phyloP scores from a whole-genome alignment of 208 protist species.

The Leishmania guyanensis region DNA sequence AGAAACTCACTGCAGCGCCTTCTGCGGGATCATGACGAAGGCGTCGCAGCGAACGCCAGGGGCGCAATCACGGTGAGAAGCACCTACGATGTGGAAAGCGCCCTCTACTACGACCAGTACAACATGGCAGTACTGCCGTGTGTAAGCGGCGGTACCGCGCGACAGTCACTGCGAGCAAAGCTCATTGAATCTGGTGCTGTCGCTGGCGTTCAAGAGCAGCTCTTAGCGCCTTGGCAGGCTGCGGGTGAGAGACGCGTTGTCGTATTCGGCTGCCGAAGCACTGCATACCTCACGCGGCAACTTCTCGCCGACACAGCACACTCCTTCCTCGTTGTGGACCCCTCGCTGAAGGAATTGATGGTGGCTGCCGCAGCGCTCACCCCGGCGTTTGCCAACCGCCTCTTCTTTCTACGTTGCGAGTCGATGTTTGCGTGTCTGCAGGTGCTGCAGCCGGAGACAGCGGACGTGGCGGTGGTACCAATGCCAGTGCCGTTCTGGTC shows the following conservation, averaged over 20 bases:
- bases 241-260: conserved; percentile 35
- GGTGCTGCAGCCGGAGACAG: conserved; percentile 41
- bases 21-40: conserved; percentile 41
- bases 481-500: conserved; percentile 82
- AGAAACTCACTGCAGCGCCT: conserved; percentile 23
- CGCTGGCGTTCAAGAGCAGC: conserved; percentile 8
- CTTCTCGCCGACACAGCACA: conserved; percentile 36
- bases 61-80: conserved; percentile 30
- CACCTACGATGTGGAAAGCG: conserved; percentile 48
- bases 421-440: conserved; percentile 67
- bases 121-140: conserved; percentile 53
- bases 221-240: conserved; percentile 35
- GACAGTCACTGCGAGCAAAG: conserved; percentile 36
- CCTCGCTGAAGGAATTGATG: conserved; percentile 52
- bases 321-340: conserved; percentile 63
- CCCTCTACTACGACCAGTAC: conserved; percentile 53
- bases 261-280: conserved; percentile 65
- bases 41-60: conserved; percentile 35
- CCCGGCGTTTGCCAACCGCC: conserved; percentile 23
- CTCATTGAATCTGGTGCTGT: conserved; percentile 31
- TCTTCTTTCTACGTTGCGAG: conserved; percentile 76
- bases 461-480: conserved; percentile 68
- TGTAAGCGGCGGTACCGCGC: conserved; percentile 44
- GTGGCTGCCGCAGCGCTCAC: conserved; percentile 34
- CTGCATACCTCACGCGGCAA: conserved; percentile 57